Evolutionary conservation across 179 eudicot genomes (phyloP).

Genomic region (Nepenthes alata): DNA sequence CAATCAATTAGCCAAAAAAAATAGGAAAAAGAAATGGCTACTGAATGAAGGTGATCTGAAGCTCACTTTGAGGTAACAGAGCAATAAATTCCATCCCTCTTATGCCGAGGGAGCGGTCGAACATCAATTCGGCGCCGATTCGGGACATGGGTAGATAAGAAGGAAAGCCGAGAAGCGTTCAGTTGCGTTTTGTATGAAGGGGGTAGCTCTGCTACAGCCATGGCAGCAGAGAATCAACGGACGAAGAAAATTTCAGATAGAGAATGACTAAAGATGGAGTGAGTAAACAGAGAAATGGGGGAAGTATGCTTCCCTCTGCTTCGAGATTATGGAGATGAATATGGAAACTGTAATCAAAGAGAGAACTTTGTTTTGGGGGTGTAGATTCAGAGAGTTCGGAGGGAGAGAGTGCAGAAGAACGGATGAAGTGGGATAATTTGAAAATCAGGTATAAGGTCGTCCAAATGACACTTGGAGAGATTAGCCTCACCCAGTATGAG

Average conservation of each 20-base stretch:
- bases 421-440: background rate
- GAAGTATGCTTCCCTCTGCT: background rate
- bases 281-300: conserved; percentile 1
- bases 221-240: background rate
- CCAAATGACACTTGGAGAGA: background rate
- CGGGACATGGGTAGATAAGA: conserved; percentile 20
- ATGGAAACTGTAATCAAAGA: background rate
- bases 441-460: conserved; percentile 1
- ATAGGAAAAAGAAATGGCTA: no score
- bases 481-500: no score
- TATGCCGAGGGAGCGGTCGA: conserved; percentile 9
- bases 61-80: conserved; percentile 54
- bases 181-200: conserved; percentile 24
- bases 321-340: background rate
- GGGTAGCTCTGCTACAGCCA: conserved; percentile 57
- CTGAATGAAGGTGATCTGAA: background rate
- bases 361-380: no score
- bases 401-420: conserved; percentile 1
- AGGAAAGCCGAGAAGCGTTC: conserved; percentile 27
- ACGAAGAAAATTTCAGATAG: no score
- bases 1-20: background rate
- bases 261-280: no score
- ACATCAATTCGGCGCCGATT: conserved; percentile 15
- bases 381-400: background rate
- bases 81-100: conserved; percentile 34